Percentiles rank a stretch among this genome's conserved stretches.
These are phyloP conservation scores for Colletotrichum eleusines DNA, from an alignment of 2,329 filamentous ascomycete species.

Conservation along the genomic window DNA sequence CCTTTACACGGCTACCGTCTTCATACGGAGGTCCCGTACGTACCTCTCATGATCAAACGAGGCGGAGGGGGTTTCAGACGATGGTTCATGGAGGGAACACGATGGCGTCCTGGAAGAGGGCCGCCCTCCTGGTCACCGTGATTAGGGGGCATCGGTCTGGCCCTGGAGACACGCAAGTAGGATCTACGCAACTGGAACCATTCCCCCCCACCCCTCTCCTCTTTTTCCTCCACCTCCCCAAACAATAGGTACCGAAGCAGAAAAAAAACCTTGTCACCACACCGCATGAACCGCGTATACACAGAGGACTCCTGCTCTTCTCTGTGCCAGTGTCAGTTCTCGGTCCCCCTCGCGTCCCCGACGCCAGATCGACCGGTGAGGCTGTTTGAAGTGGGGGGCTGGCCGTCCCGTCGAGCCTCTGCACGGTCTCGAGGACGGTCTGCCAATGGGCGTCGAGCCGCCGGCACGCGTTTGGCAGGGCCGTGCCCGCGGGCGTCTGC, in stretches of 20 bases:
- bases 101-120: conserved; percentile 6
- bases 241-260: not conserved
- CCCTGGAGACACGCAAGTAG: not conserved
- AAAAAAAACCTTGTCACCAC: not conserved
- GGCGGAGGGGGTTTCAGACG: conserved; percentile 46
- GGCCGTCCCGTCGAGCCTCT: conserved; percentile 6
- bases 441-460: conserved; percentile 24
- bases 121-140: conserved; percentile 14
- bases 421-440: not conserved
- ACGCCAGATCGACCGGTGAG: too few species aligned
- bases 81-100: conserved; percentile 37
- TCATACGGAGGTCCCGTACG: too few species aligned
- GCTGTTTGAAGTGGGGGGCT: too few species aligned
- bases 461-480: conserved; percentile 15
- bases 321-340: not conserved
- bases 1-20: too few species aligned
- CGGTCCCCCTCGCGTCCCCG: too few species aligned
- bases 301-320: not conserved
- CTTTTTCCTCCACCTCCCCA: too few species aligned
- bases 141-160: conserved; percentile 21
- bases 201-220: too few species aligned
- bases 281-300: not conserved
- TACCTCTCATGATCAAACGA: too few species aligned
- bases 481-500: conserved; percentile 22
- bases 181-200: not conserved